Evolutionary conservation across 192 early-diverging fungal species (phyloP), one percentile per base, ranked within the genome.

Genomic region (Linnemannia elongata): DNA sequence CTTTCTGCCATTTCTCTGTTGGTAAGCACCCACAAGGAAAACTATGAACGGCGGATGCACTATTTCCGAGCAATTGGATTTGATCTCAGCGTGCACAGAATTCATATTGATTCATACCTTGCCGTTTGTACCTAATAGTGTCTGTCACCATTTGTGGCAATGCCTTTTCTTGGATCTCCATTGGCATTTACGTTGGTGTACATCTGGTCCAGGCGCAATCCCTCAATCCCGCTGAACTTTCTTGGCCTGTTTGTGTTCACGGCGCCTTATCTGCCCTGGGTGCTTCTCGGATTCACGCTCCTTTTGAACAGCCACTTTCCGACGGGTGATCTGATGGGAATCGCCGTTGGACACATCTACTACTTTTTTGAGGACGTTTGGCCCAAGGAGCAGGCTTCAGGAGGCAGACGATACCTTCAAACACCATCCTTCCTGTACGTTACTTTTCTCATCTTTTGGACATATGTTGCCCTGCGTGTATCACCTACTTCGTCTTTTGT

Each of bases 361-460:
- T 99, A 97, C 87, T 99, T 97, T 81, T 91, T 98, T 38, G 96
- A 96, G 72, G 98, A 99, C 77, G 96, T 98, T 22, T 99, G 96
- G 95, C 97, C 97, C 15, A 86, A 88, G 18, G 89, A 94, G 74
- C 90, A 85, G 49, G 91, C 92, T 36, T 95, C 94, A 80, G 89
- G 91, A 39, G 92, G 91, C 57, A 88, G 83, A 70, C 88, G 92
- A 39, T 89, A 80, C 74, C 86, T 94, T 55, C 82, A 89, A 44
- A 92, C 93, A 54, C 93, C 93, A 10, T 77, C 88, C 44, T 76
- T 92, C 18, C 77, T 94, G 93, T 93, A 89, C 81, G 89, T 81
- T 15, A 3, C 71, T 15, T 47, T 7, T n/a, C 3, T 39, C 49
- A 15, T 10, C n/a, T n/a, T 22, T 7, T 41, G 1, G 3, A 30